phyloP scores from a whole-genome alignment of 2,329 filamentous ascomycete species.

The Nemania bipapillata region DNA sequence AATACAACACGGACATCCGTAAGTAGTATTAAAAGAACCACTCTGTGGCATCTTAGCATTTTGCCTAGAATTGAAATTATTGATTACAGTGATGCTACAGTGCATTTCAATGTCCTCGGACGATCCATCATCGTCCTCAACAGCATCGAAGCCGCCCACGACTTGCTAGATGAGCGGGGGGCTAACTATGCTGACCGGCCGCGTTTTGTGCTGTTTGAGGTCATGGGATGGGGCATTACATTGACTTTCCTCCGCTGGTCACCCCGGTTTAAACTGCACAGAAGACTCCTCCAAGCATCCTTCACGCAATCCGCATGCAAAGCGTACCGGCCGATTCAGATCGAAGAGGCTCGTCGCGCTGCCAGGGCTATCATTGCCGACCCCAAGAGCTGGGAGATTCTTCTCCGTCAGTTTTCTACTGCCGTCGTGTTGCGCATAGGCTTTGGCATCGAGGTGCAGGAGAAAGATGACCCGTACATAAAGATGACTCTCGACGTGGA shows the following conservation, averaged over 20 bases:
- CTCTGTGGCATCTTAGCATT: background rate
- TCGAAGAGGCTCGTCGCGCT: constrained; percentile 37
- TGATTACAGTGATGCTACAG: background rate
- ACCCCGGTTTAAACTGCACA: constrained; percentile 57
- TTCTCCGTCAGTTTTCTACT: constrained; percentile 33
- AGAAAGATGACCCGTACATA: constrained; percentile 35
- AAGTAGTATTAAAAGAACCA: background rate
- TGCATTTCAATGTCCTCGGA: constrained; percentile 50
- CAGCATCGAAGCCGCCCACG: constrained; percentile 55
- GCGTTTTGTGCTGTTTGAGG: constrained; percentile 53
- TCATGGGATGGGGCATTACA: constrained; percentile 37
- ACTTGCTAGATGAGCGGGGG: constrained; percentile 59
- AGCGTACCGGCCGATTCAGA: constrained; percentile 46
- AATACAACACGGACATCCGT: constrained; percentile 43
- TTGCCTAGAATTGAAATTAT: background rate
- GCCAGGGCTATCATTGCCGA: constrained; percentile 21
- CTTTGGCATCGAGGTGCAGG: constrained; percentile 34
- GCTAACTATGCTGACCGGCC: constrained; percentile 59
- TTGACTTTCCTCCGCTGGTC: constrained; percentile 46
- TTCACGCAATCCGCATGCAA: constrained; percentile 56
- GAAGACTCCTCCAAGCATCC: constrained; percentile 57
- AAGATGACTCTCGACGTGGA: constrained; percentile 34
- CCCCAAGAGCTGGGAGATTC: constrained; percentile 27
- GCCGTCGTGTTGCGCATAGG: constrained; percentile 35
- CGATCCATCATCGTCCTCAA: constrained; percentile 58